phyloP scores from a whole-genome alignment of 2,329 filamentous ascomycete genomes.

The Pseudophaeomoniella oleicola region DNA sequence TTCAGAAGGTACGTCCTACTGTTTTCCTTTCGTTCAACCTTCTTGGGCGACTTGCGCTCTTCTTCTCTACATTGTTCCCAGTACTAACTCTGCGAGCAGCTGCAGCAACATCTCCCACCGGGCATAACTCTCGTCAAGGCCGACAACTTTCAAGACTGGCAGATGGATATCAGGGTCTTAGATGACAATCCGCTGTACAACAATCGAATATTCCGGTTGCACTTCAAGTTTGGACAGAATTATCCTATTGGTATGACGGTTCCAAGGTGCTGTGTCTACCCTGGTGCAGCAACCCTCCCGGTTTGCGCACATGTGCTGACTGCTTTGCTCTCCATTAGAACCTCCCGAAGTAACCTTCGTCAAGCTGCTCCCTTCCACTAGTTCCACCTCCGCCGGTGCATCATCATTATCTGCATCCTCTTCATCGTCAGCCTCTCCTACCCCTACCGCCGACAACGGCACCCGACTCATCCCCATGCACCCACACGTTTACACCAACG shows the following conservation, averaged over 20 bases:
- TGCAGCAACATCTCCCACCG: slow-evolving; percentile 43
- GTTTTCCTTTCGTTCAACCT: no score
- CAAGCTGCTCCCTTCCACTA: slow-evolving; percentile 38
- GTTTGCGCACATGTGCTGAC: background rate
- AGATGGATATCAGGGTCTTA: slow-evolving; percentile 79
- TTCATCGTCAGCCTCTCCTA: slow-evolving; percentile 1
- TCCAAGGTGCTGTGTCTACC: no score
- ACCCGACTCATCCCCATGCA: slow-evolving; percentile 69
- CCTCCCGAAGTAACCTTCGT: slow-evolving; percentile 90
- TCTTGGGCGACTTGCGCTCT: background rate
- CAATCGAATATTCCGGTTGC: slow-evolving; percentile 65
- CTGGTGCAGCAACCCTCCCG: no score
- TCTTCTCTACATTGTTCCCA: slow-evolving; percentile 1
- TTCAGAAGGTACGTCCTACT: slow-evolving; percentile 39
- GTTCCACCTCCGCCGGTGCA: slow-evolving; percentile 16
- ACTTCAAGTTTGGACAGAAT: slow-evolving; percentile 67
- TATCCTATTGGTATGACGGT: slow-evolving; percentile 77
- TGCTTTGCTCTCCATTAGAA: slow-evolving; percentile 40
- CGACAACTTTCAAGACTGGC: slow-evolving; percentile 78
- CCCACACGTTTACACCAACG: slow-evolving; percentile 95
- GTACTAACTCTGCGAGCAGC: slow-evolving; percentile 19
- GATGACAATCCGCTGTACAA: slow-evolving; percentile 82
- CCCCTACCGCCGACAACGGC: slow-evolving; percentile 13
- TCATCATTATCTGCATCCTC: background rate
- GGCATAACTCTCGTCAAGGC: slow-evolving; percentile 67